These are phyloP conservation scores for Vitis riparia DNA, from an alignment of 164 flowering plant species.

Conservation along the genomic window DNA sequence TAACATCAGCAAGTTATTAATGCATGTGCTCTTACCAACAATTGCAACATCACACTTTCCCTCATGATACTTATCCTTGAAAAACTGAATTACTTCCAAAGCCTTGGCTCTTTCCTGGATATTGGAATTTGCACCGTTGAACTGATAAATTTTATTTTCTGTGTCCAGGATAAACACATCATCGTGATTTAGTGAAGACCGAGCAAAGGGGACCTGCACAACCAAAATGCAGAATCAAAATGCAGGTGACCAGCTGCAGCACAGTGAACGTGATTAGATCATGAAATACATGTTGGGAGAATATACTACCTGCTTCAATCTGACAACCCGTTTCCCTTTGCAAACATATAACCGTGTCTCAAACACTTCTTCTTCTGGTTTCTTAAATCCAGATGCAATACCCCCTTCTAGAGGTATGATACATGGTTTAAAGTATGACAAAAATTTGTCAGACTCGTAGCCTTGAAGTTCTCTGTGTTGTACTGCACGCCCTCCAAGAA, in stretches of 20 bases:
- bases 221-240: constrained; percentile 16
- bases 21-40: constrained; percentile 61
- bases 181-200: constrained; percentile 95
- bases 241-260: too few relatives aligned
- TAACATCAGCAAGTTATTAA: background rate
- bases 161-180: constrained; percentile 97
- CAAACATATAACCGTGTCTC: constrained; percentile 86
- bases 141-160: constrained; percentile 85
- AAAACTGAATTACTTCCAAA: constrained; percentile 90
- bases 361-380: constrained; percentile 80
- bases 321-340: constrained; percentile 87
- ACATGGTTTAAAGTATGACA: constrained; percentile 97
- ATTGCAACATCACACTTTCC: constrained; percentile 93
- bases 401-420: constrained; percentile 99
- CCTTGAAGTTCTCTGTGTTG: constrained; percentile 98
- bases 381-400: constrained; percentile 92
- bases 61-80: constrained; percentile 91
- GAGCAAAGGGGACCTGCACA: constrained; percentile 87
- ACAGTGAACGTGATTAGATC: background rate
- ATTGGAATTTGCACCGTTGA: constrained; percentile 97
- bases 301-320: constrained; percentile 75
- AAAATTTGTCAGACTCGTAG: constrained; percentile 94
- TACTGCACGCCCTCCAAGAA: constrained; percentile 98
- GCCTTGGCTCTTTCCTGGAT: constrained; percentile 99
- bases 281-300: background rate